Conservation (phyloP, 1,139 yeast species). For the Geotrichum carabidarum region DNA sequence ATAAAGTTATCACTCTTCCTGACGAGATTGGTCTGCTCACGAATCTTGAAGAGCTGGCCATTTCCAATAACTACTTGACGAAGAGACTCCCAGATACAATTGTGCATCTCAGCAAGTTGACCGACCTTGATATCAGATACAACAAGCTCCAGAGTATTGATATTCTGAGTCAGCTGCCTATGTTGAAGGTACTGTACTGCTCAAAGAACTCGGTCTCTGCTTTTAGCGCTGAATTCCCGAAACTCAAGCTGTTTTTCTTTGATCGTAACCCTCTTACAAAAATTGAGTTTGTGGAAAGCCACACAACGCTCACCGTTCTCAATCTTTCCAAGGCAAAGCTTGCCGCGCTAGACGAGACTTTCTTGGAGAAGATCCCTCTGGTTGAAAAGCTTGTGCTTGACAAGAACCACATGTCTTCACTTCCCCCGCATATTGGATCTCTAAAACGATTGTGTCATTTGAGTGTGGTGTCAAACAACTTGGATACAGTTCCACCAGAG, state of each 20-base stretch:
- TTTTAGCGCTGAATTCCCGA: slow-evolving; percentile 47
- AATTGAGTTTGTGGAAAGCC: slow-evolving; percentile 54
- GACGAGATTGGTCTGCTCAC: slow-evolving; percentile 52
- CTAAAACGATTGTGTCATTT: slow-evolving; percentile 58
- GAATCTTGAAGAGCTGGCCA: slow-evolving; percentile 60
- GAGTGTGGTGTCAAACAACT: slow-evolving; percentile 69
- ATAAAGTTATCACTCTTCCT: slow-evolving; percentile 60
- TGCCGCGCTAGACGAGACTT: slow-evolving; percentile 62
- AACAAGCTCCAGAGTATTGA: slow-evolving; percentile 66
- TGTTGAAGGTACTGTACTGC: slow-evolving; percentile 65
- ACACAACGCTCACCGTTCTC: slow-evolving; percentile 59
- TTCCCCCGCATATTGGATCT: slow-evolving; percentile 65
- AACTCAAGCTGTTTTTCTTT: slow-evolving; percentile 41
- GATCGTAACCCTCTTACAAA: slow-evolving; percentile 81
- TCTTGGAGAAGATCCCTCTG: slow-evolving; percentile 57
- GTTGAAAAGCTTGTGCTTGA: slow-evolving; percentile 73
- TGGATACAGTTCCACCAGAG: slow-evolving; percentile 65
- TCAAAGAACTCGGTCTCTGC: slow-evolving; percentile 73
- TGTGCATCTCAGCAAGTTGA: slow-evolving; percentile 50
- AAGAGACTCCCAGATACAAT: slow-evolving; percentile 53
- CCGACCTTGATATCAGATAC: slow-evolving; percentile 72
- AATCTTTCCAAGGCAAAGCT: slow-evolving; percentile 79
- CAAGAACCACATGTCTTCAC: slow-evolving; percentile 71
- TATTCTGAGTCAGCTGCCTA: slow-evolving; percentile 58
- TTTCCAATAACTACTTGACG: slow-evolving; percentile 66